These are phyloP conservation scores for Scleroderma citrinum DNA, from an alignment of 768 basidiomycete species.

Conservation along the genomic window DNA sequence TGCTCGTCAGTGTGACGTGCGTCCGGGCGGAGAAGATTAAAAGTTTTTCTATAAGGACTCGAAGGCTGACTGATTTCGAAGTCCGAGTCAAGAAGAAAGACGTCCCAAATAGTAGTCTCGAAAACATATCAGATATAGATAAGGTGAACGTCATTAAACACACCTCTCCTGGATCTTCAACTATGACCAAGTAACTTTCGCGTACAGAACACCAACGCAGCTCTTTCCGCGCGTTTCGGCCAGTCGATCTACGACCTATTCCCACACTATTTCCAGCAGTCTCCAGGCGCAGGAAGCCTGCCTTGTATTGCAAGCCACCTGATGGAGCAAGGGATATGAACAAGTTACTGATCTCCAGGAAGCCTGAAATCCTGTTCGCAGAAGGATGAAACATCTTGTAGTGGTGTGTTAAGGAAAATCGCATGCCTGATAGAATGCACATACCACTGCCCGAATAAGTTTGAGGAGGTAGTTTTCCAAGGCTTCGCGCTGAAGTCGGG, in stretches of 20 bases:
- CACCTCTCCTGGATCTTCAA: constrained; percentile 85
- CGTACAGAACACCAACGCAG: constrained; percentile 88
- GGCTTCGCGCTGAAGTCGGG: constrained; percentile 71
- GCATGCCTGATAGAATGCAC: constrained; percentile 20
- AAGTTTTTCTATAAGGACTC: constrained; percentile 80
- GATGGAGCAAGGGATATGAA: constrained; percentile 73
- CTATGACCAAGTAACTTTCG: constrained; percentile 84
- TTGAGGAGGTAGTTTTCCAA: constrained; percentile 85
- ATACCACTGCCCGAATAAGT: constrained; percentile 83
- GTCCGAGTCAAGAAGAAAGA: constrained; percentile 85
- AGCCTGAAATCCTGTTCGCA: constrained; percentile 81
- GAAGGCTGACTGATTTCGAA: constrained; percentile 89
- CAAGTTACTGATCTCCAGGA: constrained; percentile 88
- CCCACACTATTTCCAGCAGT: constrained; percentile 44
- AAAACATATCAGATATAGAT: background rate
- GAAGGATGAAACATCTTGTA: constrained; percentile 92
- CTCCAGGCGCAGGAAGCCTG: constrained; percentile 70
- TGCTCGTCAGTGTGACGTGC: constrained; percentile 17
- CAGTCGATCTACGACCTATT: constrained; percentile 61
- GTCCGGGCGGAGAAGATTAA: constrained; percentile 55
- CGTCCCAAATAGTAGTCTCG: constrained; percentile 85
- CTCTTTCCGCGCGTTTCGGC: constrained; percentile 55
- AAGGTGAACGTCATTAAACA: background rate
- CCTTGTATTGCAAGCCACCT: constrained; percentile 89
- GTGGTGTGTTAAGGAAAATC: background rate